Evolutionary conservation across 768 basidiomycete species (phyloP).

Genomic region (Xanthoconium purpureum): DNA sequence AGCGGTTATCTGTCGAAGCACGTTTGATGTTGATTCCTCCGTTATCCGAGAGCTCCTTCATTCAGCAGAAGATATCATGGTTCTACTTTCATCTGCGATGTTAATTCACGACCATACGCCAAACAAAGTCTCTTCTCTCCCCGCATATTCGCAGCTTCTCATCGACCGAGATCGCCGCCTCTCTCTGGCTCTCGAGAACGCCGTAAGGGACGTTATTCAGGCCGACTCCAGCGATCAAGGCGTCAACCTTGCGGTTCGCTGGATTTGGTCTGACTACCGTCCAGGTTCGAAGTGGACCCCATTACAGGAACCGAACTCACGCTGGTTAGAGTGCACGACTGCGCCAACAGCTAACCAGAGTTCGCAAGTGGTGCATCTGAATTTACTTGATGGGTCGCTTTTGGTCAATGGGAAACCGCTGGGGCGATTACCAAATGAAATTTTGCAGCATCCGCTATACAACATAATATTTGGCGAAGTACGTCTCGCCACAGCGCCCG

Average conservation of each 20-base stretch:
- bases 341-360: neutral
- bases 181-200: conserved; percentile 22
- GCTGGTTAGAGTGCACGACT: conserved; percentile 25
- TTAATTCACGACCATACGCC: conserved; percentile 26
- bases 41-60: conserved; percentile 7
- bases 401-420: conserved; percentile 29
- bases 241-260: conserved; percentile 15
- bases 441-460: conserved; percentile 21
- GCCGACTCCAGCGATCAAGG: conserved; percentile 1
- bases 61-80: conserved; percentile 21
- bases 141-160: conserved; percentile 13
- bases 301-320: conserved; percentile 9
- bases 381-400: conserved; percentile 26
- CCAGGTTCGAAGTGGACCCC: conserved; percentile 21
- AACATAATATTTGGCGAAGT: conserved; percentile 22
- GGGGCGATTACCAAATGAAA: conserved; percentile 19
- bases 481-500: neutral
- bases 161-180: conserved; percentile 32
- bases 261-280: conserved; percentile 27
- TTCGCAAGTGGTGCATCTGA: conserved; percentile 23
- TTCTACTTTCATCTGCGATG: conserved; percentile 24
- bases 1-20: conserved; percentile 38
- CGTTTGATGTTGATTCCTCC: conserved; percentile 26
- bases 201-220: conserved; percentile 1
- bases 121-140: neutral